A percentile compares a stretch with the other conserved stretches of the same genome.
phyloP scores from a whole-genome alignment of 306 rosid species.

The Castanea sativa region DNA sequence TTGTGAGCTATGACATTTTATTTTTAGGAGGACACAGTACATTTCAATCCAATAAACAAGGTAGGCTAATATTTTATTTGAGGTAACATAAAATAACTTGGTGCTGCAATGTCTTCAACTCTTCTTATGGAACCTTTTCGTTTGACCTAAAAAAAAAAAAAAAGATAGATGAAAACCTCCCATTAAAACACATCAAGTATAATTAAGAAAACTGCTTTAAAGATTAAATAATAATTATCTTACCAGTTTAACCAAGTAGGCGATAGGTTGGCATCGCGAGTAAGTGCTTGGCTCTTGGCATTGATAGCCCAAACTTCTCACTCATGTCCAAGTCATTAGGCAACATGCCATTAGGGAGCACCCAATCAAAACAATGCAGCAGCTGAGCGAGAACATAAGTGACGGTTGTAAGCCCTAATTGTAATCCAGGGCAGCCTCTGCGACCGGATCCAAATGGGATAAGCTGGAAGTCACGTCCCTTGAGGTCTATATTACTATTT shows the following conservation, averaged over 20 bases:
- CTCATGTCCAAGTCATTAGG: slow-evolving; percentile 33
- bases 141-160: too few relatives aligned
- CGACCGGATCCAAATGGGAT: slow-evolving; percentile 54
- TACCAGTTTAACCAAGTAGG: background rate
- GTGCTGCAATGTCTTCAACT: too few relatives aligned
- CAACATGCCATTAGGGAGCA: slow-evolving; percentile 17
- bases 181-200: too few relatives aligned
- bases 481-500: slow-evolving; percentile 9
- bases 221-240: too few relatives aligned
- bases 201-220: too few relatives aligned
- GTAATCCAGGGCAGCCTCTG: slow-evolving; percentile 41
- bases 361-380: slow-evolving; percentile 45
- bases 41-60: too few relatives aligned
- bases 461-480: slow-evolving; percentile 31
- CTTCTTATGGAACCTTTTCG: too few relatives aligned
- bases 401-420: slow-evolving; percentile 32
- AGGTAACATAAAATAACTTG: too few relatives aligned
- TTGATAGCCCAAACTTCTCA: slow-evolving; percentile 39
- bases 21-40: too few relatives aligned
- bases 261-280: slow-evolving; percentile 32
- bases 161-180: too few relatives aligned
- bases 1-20: too few relatives aligned
- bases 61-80: too few relatives aligned
- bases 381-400: slow-evolving; percentile 36
- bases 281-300: slow-evolving; percentile 29